phyloP scores from a whole-genome alignment of 208 protist species.

The Crithidia thermophila region DNA sequence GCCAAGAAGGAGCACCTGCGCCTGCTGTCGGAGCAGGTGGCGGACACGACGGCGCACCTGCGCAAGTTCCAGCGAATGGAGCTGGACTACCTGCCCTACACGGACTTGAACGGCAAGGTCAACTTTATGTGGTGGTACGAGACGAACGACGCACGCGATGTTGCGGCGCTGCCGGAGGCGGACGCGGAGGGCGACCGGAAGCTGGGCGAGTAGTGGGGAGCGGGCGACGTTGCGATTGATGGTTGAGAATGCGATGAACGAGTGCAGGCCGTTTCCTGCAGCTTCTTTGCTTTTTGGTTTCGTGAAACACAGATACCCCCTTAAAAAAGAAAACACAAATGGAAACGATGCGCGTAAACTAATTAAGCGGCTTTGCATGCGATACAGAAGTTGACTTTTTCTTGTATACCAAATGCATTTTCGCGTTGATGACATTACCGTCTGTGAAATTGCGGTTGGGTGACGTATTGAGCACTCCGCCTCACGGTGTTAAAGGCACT shows the following conservation, averaged over 20 bases:
- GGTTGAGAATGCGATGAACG: neutral
- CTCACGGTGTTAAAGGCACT: too few relatives aligned
- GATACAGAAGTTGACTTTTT: too few relatives aligned
- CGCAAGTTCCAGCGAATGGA: constrained; percentile 80
- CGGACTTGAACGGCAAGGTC: constrained; percentile 91
- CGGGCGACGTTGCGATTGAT: neutral
- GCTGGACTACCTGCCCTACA: constrained; percentile 93
- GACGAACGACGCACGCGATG: constrained; percentile 48
- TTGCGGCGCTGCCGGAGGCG: constrained; percentile 40
- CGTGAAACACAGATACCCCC: too few relatives aligned
- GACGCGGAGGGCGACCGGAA: constrained; percentile 11
- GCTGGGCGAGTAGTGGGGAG: constrained; percentile 26
- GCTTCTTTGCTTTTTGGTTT: too few relatives aligned
- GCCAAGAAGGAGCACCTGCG: constrained; percentile 67
- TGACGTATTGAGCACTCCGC: too few relatives aligned
- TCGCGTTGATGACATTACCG: too few relatives aligned
- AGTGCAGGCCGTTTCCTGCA: neutral
- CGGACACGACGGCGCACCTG: constrained; percentile 69
- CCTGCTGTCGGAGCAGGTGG: constrained; percentile 69
- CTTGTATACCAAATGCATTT: too few relatives aligned
- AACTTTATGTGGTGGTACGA: constrained; percentile 96
- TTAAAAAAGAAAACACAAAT: too few relatives aligned
- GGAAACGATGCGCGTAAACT: too few relatives aligned
- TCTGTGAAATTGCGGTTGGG: too few relatives aligned
- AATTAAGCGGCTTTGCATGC: too few relatives aligned